A percentile compares a stretch with the other conserved stretches of the same genome.
phyloP scores from a whole-genome alignment of 345 rosid species.

The Lepidium africanum region DNA sequence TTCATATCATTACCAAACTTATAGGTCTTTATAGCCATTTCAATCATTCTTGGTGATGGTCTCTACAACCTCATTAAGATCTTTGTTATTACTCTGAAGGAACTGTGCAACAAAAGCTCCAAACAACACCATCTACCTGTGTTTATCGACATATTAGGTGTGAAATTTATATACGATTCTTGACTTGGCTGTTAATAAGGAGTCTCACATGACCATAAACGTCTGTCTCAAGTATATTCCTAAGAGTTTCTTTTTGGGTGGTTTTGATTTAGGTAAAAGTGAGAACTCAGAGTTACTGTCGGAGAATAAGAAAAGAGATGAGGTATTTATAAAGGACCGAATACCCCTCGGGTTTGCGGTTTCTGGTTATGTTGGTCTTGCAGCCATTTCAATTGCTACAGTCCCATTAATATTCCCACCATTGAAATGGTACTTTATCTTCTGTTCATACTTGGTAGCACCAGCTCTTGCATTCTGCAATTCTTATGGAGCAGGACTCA shows the following conservation, averaged over 20 bases:
- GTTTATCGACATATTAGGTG: conserved; percentile 45
- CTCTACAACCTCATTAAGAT: conserved; percentile 78
- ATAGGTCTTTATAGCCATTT: conserved; percentile 68
- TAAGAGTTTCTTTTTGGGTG: background rate
- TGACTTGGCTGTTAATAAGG: background rate
- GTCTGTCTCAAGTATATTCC: background rate
- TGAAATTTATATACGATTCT: background rate
- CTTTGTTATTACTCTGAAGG: conserved; percentile 42
- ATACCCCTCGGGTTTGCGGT: conserved; percentile 64
- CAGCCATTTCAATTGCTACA: conserved; percentile 58
- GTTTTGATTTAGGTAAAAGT: conserved; percentile 26
- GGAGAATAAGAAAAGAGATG: conserved; percentile 57
- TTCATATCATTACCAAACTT: conserved; percentile 23
- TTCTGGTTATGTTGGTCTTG: conserved; percentile 64
- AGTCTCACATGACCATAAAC: background rate
- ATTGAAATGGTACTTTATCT: conserved; percentile 66
- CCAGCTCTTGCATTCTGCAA: conserved; percentile 83
- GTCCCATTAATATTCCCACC: conserved; percentile 66
- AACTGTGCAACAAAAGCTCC: conserved; percentile 45
- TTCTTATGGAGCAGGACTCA: conserved; percentile 72
- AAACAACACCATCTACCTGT: conserved; percentile 40
- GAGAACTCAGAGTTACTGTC: conserved; percentile 37
- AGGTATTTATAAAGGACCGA: conserved; percentile 54
- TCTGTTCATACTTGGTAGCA: conserved; percentile 59
- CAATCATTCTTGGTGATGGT: conserved; percentile 80